These are phyloP conservation scores for Castanospermum australe DNA, from an alignment of 306 rosid genomes.

Conservation along the genomic window DNA sequence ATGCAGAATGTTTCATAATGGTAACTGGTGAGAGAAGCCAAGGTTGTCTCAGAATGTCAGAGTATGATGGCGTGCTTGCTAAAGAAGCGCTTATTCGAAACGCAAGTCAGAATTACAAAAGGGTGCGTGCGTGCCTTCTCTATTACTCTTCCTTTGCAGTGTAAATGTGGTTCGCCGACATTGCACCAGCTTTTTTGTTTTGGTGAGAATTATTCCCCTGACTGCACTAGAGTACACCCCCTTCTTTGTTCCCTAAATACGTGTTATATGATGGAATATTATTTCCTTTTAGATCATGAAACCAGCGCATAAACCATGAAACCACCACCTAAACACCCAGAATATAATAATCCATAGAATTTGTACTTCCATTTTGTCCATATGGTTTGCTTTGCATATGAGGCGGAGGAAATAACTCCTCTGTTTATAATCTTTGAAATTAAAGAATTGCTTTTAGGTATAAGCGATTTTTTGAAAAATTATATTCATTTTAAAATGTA, in stretches of 20 bases:
- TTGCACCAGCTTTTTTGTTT: slow-evolving; percentile 25
- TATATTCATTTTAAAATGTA: not conserved
- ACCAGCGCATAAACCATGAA: slow-evolving; percentile 20
- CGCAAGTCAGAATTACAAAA: slow-evolving; percentile 5
- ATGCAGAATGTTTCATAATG: slow-evolving; percentile 16
- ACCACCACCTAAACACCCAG: not conserved
- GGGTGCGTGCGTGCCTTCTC: slow-evolving; percentile 18
- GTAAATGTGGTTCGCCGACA: slow-evolving; percentile 15
- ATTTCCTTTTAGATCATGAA: slow-evolving; percentile 30
- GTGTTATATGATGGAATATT: slow-evolving; percentile 22
- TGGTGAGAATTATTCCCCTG: slow-evolving; percentile 9
- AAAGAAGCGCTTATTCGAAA: slow-evolving; percentile 24
- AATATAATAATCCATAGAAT: not conserved
- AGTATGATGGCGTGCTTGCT: slow-evolving; percentile 33
- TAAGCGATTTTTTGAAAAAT: not conserved
- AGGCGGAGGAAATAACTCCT: not conserved
- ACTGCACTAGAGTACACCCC: not conserved
- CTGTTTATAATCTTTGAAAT: not conserved
- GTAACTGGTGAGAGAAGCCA: not conserved
- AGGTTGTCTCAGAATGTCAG: slow-evolving; percentile 24
- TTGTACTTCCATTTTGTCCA: slow-evolving; percentile 1
- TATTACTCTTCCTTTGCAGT: slow-evolving; percentile 20
- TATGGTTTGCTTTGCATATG: not conserved
- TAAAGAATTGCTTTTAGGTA: not conserved
- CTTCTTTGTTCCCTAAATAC: not conserved